These are phyloP conservation scores for Discostella stelligeroides DNA, from an alignment of 108 stramenopile species.

Conservation along the genomic window DNA sequence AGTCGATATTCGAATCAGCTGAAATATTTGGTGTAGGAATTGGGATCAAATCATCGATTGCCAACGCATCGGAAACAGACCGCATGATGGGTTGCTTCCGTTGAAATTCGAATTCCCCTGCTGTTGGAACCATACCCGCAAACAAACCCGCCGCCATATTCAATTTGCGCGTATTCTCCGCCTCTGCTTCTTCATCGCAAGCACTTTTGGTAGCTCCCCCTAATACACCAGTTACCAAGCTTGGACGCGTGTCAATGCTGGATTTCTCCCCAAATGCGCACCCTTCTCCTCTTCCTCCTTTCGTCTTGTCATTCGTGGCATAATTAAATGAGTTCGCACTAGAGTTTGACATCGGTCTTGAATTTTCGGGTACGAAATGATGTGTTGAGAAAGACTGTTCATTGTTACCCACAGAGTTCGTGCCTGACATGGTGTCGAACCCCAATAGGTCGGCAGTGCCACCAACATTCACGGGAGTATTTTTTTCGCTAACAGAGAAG, in stretches of 20 bases:
- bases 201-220: neutral
- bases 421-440: slow-evolving; percentile 13
- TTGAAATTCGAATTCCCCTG: neutral
- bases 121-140: slow-evolving; percentile 32
- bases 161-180: slow-evolving; percentile 39
- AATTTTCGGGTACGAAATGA: slow-evolving; percentile 1
- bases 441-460: slow-evolving; percentile 25
- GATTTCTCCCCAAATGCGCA: neutral
- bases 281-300: too few species aligned
- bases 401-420: neutral
- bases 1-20: slow-evolving; percentile 1
- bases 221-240: slow-evolving; percentile 36
- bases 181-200: slow-evolving; percentile 31
- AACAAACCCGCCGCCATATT: slow-evolving; percentile 42
- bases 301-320: too few species aligned
- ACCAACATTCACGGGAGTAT: neutral
- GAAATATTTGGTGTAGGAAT: slow-evolving; percentile 10
- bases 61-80: neutral
- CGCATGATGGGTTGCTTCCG: slow-evolving; percentile 1
- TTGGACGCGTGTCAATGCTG: slow-evolving; percentile 16
- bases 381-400: slow-evolving; percentile 4
- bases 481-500: neutral
- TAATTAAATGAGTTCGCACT: neutral
- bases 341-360: neutral
- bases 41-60: slow-evolving; percentile 10